Conservation (phyloP, 495 filamentous ascomycete species). For the Tetracladium setigerum region DNA sequence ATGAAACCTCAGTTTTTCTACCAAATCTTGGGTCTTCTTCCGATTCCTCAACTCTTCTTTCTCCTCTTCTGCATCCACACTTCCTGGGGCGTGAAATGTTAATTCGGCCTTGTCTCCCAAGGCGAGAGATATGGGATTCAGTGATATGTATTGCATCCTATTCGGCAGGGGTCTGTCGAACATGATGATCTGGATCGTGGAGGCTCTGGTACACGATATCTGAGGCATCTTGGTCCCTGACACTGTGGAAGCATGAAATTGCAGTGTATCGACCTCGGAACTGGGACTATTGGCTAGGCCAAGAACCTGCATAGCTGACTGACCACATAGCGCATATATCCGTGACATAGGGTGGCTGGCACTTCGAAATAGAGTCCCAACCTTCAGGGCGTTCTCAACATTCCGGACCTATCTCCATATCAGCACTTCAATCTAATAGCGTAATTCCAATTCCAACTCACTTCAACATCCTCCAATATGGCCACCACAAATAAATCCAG, state of each 20-base stretch:
- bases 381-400: constrained; percentile 81
- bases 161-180: constrained; percentile 81
- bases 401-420: constrained; percentile 41
- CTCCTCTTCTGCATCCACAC: constrained; percentile 56
- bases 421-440: constrained; percentile 5
- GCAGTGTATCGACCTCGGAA: constrained; percentile 53
- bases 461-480: constrained; percentile 86
- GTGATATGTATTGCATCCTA: constrained; percentile 94
- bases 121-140: constrained; percentile 80
- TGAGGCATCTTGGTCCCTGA: constrained; percentile 51
- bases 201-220: constrained; percentile 58
- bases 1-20: constrained; percentile 88
- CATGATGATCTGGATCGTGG: constrained; percentile 78
- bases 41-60: constrained; percentile 47
- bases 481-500: constrained; percentile 85
- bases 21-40: constrained; percentile 48
- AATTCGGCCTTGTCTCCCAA: constrained; percentile 63
- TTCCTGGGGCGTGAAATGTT: constrained; percentile 33
- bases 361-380: constrained; percentile 76
- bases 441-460: constrained; percentile 29
- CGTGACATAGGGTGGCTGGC: constrained; percentile 73
- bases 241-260: constrained; percentile 61
- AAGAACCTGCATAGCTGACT: constrained; percentile 75
- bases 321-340: constrained; percentile 78
- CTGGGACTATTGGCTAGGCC: constrained; percentile 62